These are phyloP conservation scores for Chytriomyces sp. DNA, from an alignment of 192 early-diverging fungal genomes.

Conservation along the genomic window DNA sequence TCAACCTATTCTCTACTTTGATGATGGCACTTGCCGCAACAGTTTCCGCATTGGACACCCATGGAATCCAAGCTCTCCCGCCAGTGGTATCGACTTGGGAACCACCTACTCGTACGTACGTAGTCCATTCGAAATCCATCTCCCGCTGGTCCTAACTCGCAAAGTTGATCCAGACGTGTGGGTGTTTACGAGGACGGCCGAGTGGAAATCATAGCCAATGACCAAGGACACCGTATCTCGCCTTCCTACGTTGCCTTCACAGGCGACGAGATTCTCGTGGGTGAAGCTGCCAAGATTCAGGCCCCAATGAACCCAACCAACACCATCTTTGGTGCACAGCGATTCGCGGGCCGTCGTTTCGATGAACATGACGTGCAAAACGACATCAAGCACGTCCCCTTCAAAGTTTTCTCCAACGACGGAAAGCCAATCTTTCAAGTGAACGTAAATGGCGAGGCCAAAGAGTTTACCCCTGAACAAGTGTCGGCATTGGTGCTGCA, in stretches of 20 bases:
- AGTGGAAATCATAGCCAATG: constrained; percentile 98
- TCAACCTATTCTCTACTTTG: constrained; percentile 3
- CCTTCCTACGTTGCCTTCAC: constrained; percentile 95
- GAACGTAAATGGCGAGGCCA: constrained; percentile 80
- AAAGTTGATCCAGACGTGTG: constrained; percentile 72
- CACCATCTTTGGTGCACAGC: constrained; percentile 93
- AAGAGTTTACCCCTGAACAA: constrained; percentile 90
- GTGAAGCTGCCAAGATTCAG: constrained; percentile 95
- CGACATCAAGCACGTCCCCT: constrained; percentile 94
- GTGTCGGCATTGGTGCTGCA: constrained; percentile 95
- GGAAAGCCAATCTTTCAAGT: constrained; percentile 84
- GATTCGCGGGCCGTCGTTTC: constrained; percentile 86
- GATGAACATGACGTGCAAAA: constrained; percentile 86
- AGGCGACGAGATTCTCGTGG: constrained; percentile 87
- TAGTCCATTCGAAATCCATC: background rate
- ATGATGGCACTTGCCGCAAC: constrained; percentile 4
- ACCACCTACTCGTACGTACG: constrained; percentile 70
- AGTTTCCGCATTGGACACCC: constrained; percentile 2
- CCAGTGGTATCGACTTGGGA: constrained; percentile 94
- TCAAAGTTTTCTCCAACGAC: constrained; percentile 81
- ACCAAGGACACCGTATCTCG: constrained; percentile 91
- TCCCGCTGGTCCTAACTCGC: background rate
- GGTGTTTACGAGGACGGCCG: constrained; percentile 90
- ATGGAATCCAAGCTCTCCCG: constrained; percentile 24
- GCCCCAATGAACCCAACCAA: constrained; percentile 83